phyloP scores from a whole-genome alignment of 306 rosid species.

The Morella rubra region DNA sequence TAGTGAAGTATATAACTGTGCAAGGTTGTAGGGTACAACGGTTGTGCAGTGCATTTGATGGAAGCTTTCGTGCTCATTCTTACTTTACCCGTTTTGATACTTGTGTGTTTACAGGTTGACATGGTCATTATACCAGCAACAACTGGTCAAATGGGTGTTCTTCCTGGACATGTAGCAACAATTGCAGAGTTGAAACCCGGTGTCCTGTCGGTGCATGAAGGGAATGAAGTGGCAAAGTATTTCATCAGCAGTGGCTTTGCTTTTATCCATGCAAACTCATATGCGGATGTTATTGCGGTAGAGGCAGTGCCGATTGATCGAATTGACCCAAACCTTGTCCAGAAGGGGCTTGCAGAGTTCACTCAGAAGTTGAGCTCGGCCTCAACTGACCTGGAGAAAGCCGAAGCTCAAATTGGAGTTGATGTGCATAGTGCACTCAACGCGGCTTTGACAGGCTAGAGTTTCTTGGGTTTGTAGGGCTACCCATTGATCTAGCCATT shows the following conservation, averaged over 20 bases:
- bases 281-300: constrained; percentile 75
- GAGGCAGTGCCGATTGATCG: constrained; percentile 87
- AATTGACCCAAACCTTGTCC: constrained; percentile 72
- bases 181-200: constrained; percentile 98
- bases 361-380: constrained; percentile 92
- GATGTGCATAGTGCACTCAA: constrained; percentile 89
- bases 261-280: constrained; percentile 88
- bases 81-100: not conserved
- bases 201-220: constrained; percentile 79
- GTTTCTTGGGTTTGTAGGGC: constrained; percentile 24
- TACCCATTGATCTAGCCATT: constrained; percentile 19
- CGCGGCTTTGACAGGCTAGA: constrained; percentile 71
- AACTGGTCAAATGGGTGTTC: constrained; percentile 99
- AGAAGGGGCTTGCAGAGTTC: constrained; percentile 93
- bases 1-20: not conserved
- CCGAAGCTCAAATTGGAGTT: constrained; percentile 97
- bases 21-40: not conserved
- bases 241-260: constrained; percentile 94
- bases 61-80: not conserved
- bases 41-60: not conserved
- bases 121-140: constrained; percentile 94
- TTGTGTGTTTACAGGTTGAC: constrained; percentile 65
- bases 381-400: constrained; percentile 91
- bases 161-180: constrained; percentile 97
- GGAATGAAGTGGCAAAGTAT: constrained; percentile 68